phyloP scores from a whole-genome alignment of 2,329 filamentous ascomycete species.

The Xylariales sp. region DNA sequence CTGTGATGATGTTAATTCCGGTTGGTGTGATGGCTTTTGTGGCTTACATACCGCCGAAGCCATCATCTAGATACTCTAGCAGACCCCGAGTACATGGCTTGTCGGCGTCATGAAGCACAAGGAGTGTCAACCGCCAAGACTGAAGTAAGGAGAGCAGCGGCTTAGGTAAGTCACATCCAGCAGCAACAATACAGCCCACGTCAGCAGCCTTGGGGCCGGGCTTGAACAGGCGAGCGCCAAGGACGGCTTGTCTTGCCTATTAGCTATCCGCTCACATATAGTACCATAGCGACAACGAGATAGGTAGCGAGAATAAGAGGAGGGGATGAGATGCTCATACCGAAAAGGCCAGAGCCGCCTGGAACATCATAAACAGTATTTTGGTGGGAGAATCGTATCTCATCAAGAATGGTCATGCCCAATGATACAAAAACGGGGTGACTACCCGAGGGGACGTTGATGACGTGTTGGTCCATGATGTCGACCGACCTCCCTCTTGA shows the following conservation, averaged over 20 bases:
- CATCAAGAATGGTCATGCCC: slow-evolving; percentile 34
- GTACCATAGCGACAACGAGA: too few species aligned
- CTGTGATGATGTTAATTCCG: slow-evolving; percentile 7
- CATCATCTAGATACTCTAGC: slow-evolving; percentile 30
- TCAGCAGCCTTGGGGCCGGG: not conserved
- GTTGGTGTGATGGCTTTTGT: not conserved
- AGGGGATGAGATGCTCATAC: not conserved
- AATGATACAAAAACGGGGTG: slow-evolving; percentile 29
- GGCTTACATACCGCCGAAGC: slow-evolving; percentile 18
- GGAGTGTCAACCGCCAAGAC: slow-evolving; percentile 26
- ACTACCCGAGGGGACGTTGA: not conserved
- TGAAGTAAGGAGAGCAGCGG: slow-evolving; percentile 18
- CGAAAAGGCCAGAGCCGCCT: slow-evolving; percentile 32
- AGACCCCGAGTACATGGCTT: slow-evolving; percentile 28
- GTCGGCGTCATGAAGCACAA: slow-evolving; percentile 11
- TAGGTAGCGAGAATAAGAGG: not conserved
- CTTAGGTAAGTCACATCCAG: slow-evolving; percentile 26
- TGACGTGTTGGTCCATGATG: slow-evolving; percentile 2
- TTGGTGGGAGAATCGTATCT: slow-evolving; percentile 29
- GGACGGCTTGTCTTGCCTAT: slow-evolving; percentile 18
- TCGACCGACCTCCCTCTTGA: too few species aligned
- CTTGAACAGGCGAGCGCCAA: slow-evolving; percentile 34
- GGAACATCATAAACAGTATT: slow-evolving; percentile 20
- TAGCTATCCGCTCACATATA: not conserved
- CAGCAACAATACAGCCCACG: slow-evolving; percentile 28